phyloP scores from a whole-genome alignment of 148 eudicot species.

The Oxyria digyna region DNA sequence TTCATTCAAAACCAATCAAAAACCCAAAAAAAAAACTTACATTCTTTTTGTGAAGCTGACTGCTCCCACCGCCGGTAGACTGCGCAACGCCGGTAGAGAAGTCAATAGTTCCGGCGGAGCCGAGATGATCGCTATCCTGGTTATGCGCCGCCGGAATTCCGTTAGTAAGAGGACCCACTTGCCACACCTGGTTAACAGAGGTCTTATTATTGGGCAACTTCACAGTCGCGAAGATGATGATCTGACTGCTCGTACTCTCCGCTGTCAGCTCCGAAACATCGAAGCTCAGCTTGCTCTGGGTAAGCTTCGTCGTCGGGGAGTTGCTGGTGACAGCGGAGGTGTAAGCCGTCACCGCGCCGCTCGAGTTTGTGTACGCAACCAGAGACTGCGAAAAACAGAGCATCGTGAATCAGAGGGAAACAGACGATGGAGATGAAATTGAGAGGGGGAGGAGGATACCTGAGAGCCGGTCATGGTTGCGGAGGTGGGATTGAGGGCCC shows the following conservation, averaged over 20 bases:
- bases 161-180: conserved; percentile 33
- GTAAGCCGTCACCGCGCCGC: conserved; percentile 26
- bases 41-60: conserved; percentile 20
- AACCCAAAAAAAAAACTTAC: no score
- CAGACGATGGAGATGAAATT: no score
- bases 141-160: conserved; percentile 17
- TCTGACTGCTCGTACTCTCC: conserved; percentile 13
- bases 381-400: conserved; percentile 24
- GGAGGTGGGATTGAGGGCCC: conserved; percentile 44
- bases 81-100: conserved; percentile 30
- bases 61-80: conserved; percentile 5
- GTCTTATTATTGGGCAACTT: conserved; percentile 32
- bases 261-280: conserved; percentile 28
- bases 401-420: no score
- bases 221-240: conserved; percentile 63
- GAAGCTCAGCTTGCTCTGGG: conserved; percentile 33
- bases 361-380: conserved; percentile 44
- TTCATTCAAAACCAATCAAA: no score
- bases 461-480: conserved; percentile 35
- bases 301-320: background rate
- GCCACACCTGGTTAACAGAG: conserved; percentile 68
- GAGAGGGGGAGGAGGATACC: background rate
- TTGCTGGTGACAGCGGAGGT: conserved; percentile 25
- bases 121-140: conserved; percentile 7
- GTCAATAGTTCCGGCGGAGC: conserved; percentile 31